Conservation (phyloP, 768 basidiomycete species). For the Lyophyllum shimeji region DNA sequence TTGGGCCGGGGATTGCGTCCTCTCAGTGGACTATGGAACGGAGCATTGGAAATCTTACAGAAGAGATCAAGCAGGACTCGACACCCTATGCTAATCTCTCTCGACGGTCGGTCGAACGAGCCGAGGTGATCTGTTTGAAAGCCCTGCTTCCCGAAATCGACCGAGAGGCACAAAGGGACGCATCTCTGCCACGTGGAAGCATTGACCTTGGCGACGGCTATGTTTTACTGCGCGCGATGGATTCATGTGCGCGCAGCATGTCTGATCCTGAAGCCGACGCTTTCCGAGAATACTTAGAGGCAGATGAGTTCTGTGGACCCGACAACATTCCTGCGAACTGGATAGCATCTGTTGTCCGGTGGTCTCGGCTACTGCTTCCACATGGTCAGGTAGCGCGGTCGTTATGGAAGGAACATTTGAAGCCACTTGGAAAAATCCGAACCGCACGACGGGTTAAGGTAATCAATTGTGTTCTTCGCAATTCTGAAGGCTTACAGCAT, state of each 20-base stretch:
- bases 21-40: conserved; percentile 19
- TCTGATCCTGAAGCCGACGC: neutral
- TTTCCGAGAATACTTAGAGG: neutral
- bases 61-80: conserved; percentile 14
- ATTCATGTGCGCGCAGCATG: conserved; percentile 1
- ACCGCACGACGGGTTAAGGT: conserved; percentile 2
- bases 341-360: conserved; percentile 9
- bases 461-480: neutral
- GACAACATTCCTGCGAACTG: conserved; percentile 7
- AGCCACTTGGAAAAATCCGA: neutral
- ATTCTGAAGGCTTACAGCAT: neutral
- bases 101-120: neutral
- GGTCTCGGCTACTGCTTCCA: conserved; percentile 17
- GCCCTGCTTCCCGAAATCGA: conserved; percentile 8
- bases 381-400: conserved; percentile 23
- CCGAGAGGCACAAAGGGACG: neutral
- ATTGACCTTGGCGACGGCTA: conserved; percentile 21
- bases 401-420: conserved; percentile 9
- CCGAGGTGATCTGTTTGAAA: conserved; percentile 11
- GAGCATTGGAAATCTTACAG: conserved; percentile 10
- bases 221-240: conserved; percentile 20
- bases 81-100: conserved; percentile 16
- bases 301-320: neutral
- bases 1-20: conserved; percentile 20
- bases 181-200: neutral